Evolutionary conservation across 768 basidiomycete genomes (phyloP).

Genomic region (Xerocomellus dryophilus): DNA sequence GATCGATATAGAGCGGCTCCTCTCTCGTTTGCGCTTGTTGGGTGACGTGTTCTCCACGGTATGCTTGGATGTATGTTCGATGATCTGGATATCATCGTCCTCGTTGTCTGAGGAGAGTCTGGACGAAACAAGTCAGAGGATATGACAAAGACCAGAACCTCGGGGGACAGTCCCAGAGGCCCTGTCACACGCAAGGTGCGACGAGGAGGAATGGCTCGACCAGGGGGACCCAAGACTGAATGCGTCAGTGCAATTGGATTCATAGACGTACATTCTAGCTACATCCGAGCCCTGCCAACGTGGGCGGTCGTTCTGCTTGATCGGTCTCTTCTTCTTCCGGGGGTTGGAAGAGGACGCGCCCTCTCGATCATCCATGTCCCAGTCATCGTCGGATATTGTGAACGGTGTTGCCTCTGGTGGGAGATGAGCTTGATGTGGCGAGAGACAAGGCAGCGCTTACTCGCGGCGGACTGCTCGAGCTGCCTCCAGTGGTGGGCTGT

Average conservation of each 20-base stretch:
- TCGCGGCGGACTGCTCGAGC: slow-evolving; percentile 53
- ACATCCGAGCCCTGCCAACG: slow-evolving; percentile 44
- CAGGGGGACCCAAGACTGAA: background rate
- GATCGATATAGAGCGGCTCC: slow-evolving; percentile 67
- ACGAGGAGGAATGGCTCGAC: background rate
- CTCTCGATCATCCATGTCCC: slow-evolving; percentile 15
- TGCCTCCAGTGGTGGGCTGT: slow-evolving; percentile 56
- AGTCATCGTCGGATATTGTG: slow-evolving; percentile 21
- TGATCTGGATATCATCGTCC: slow-evolving; percentile 43
- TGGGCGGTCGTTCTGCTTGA: slow-evolving; percentile 31
- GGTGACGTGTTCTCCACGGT: slow-evolving; percentile 20
- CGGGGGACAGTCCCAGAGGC: slow-evolving; percentile 11
- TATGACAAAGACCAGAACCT: slow-evolving; percentile 9
- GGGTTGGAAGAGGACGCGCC: slow-evolving; percentile 33
- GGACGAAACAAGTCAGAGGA: slow-evolving; percentile 10
- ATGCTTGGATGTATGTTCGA: slow-evolving; percentile 34
- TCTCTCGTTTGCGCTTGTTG: slow-evolving; percentile 44
- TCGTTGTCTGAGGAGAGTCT: slow-evolving; percentile 43
- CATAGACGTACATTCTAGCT: slow-evolving; percentile 39
- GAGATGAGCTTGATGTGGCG: slow-evolving; percentile 1
- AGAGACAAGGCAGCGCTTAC: slow-evolving; percentile 35
- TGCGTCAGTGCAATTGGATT: background rate
- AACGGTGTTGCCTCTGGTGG: slow-evolving; percentile 25
- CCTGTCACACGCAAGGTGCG: background rate
- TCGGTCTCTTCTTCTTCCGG: slow-evolving; percentile 39